Percentiles rank a stretch among this genome's conserved stretches.
Evolutionary conservation across 31 red algal species (phyloP).

Genomic region (Bonnemaisonia californica): DNA sequence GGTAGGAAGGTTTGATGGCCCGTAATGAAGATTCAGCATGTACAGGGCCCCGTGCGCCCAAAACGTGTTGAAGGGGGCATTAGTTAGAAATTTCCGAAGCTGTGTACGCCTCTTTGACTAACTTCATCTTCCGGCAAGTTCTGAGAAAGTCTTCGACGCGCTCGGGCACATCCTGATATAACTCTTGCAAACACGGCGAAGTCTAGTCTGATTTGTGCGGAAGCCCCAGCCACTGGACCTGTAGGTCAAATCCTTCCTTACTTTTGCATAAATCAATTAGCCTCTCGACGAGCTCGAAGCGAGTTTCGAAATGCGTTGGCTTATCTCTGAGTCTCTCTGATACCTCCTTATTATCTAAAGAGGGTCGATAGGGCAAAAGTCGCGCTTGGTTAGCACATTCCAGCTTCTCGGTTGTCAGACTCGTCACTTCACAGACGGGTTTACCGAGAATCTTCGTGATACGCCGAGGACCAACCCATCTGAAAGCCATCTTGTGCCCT

Average conservation of each 20-base stretch:
- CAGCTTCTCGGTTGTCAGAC: not conserved
- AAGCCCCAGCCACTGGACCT: constrained; percentile 31
- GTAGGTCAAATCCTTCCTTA: not conserved
- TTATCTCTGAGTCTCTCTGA: not conserved
- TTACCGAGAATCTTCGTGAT: not conserved
- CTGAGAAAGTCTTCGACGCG: not conserved
- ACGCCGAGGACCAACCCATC: constrained; percentile 9
- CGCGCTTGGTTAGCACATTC: not conserved
- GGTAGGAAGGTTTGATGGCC: too few relatives aligned
- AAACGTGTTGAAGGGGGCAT: too few relatives aligned
- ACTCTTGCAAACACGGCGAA: constrained; percentile 5
- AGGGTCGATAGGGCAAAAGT: not conserved
- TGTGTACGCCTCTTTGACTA: too few relatives aligned
- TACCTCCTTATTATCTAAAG: not conserved
- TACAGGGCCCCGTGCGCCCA: too few relatives aligned
- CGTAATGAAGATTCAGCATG: too few relatives aligned
- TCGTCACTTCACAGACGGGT: constrained; percentile 1
- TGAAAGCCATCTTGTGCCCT: not conserved
- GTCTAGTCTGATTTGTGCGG: constrained; percentile 7
- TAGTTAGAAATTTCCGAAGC: too few relatives aligned
- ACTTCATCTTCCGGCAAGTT: not conserved
- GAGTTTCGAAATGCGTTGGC: not conserved
- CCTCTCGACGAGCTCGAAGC: not conserved
- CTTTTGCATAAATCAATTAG: not conserved
- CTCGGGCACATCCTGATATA: constrained; percentile 11